Base-by-base conservation (phyloP, 306 rosid genomes). In the Psophocarpus tetragonolobus region DNA sequence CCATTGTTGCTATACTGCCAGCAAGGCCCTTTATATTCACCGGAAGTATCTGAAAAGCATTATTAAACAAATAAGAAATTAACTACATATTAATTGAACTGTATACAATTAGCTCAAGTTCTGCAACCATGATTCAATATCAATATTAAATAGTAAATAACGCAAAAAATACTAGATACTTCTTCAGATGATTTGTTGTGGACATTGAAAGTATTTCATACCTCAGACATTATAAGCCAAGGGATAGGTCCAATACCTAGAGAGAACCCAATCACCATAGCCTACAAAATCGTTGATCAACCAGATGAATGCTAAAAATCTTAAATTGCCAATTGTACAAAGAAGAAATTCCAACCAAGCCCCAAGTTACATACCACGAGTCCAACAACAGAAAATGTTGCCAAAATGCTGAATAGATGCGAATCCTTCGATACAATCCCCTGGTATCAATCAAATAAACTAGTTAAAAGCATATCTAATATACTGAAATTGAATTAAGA, bases 191-290 rank as follows among this genome's bases (percentile, higher is more conserved):
- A 50, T 33, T 24, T 24, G 26, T 50, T 60, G 35, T 41, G 50
- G 35, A 21, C 26, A 39, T 57, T 39, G 32, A 42, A 56, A 60
- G 17, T 51, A 54, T 27, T 61, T 82, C 76, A 65, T 83, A 90
- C 97, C 97, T 92, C 96, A 27, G 97, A 86, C 97, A 92, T 92
- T 81, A 92, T 92, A 67, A 92, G 63, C 97, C 97, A 92, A 23
- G 97, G 97, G 84, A 92, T 88, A 42, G 97, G 90, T 77, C 97
- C 97, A 7, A 92, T 83, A 45, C 97, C 97, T 24, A 92, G 83
- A 80, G 96, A 90, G 87, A 84, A 92, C 27, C 86, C 86, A 68
- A 82, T 77, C 50, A 85, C 92, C 88, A 86, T 66, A 39, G 75
- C 82, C 97, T 92, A 78, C 65, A 71, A 56, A 80, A 75, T 63